Base-by-base conservation (phyloP, 805 yeast species). In the Vanderwaltozyma verrucispora region DNA sequence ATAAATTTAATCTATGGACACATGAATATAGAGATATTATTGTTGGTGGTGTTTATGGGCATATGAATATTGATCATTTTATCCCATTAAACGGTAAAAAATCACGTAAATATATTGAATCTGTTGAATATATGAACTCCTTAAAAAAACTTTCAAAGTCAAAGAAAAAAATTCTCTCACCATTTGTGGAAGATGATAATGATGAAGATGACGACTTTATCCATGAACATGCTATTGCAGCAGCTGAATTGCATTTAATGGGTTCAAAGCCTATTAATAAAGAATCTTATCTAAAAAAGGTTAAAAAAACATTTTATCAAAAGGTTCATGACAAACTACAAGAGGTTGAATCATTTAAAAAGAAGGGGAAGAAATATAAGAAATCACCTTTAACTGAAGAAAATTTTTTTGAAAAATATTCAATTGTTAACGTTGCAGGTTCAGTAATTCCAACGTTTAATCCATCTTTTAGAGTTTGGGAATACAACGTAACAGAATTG, bases 1-100 rank as follows among this genome's bases (percentile, higher is more conserved):
- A 85, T 35, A 84, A 84, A 56, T 80, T 76, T 58, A 72, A 81
- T 18, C 68, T 77, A n/a, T 85, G 94, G 94, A 61, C 77, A 26
- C 75, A 83, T 50, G 95, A 84, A 54, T 85, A 80, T 54, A 67
- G 94, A 46, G 95, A 85, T 55, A 72, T 85, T 29, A 80, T 85
- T 20, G 67, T 86, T 44, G 95, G 95, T 15, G 86, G 88, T 10
- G 61, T 85, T 23, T 85, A 72, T 55, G 95, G 95, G 0, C 95
- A 85, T 54, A 85, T 85, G 95, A 85, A 85, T 58, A 66, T 84
- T 38, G 95, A 86, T 54, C 95, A 85, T 61, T 84, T 81, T 54
- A 68, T 82, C 32, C 86, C 94, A 0, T 64, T 80, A 42, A 89
- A 85, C 60, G 70, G 85, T 2, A 70, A 68, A 33, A 71, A 73